Conservation (phyloP, 495 filamentous ascomycete genomes). For the Cryomyces minteri region DNA sequence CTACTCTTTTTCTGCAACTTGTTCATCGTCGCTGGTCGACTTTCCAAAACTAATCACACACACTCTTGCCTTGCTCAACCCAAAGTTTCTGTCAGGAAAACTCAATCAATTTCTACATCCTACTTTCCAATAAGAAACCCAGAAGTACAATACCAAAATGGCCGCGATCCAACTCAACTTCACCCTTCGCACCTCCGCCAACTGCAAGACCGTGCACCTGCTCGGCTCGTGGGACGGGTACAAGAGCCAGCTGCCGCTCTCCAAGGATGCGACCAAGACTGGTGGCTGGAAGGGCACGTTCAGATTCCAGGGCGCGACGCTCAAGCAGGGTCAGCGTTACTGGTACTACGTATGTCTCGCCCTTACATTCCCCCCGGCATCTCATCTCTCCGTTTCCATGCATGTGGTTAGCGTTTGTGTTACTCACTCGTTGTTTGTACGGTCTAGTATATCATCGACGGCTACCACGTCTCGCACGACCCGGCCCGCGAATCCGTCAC, state of each 20-base stretch:
- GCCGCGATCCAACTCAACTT: conserved; percentile 26
- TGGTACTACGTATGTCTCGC: conserved; percentile 73
- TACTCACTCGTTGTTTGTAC: not conserved
- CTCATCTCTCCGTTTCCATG: not conserved
- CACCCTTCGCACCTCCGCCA: conserved; percentile 81
- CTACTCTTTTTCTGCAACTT: too few relatives aligned
- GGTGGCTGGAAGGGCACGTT: conserved; percentile 91
- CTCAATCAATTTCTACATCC: too few relatives aligned
- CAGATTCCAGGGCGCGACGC: conserved; percentile 71
- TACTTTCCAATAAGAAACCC: too few relatives aligned
- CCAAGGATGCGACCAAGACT: conserved; percentile 66
- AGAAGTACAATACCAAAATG: conserved; percentile 6
- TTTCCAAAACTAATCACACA: too few relatives aligned
- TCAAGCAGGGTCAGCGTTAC: conserved; percentile 76
- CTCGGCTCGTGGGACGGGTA: conserved; percentile 99
- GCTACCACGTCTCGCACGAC: conserved; percentile 96
- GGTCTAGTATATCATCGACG: conserved; percentile 83
- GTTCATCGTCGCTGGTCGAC: too few relatives aligned
- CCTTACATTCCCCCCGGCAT: not conserved
- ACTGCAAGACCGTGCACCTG: conserved; percentile 94
- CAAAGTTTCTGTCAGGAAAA: too few relatives aligned
- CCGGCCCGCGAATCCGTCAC: conserved; percentile 75
- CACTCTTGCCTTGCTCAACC: too few relatives aligned
- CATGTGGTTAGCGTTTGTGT: not conserved
- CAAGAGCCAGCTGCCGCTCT: conserved; percentile 74